phyloP scores from a whole-genome alignment of 1,284 basidiomycete genomes.

The Lentinus polychrous region DNA sequence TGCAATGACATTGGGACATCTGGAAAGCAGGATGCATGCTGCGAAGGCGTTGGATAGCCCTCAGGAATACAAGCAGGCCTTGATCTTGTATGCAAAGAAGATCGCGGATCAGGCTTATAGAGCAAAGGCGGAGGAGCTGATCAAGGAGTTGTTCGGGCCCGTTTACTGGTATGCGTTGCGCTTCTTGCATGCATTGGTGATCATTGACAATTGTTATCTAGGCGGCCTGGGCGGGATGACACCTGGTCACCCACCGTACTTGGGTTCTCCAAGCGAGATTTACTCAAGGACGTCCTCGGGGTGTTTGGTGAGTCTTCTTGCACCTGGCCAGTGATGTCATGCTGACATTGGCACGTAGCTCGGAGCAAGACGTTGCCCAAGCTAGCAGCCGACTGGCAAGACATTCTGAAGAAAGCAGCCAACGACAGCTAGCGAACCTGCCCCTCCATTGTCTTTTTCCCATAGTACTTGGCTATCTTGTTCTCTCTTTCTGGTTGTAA shows the following conservation, averaged over 20 bases:
- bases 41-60: conserved; percentile 70
- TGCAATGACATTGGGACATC: conserved; percentile 76
- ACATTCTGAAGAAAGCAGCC: conserved; percentile 56
- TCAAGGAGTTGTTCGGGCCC: conserved; percentile 83
- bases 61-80: conserved; percentile 72
- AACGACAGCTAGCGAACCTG: conserved; percentile 25
- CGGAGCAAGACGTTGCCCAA: conserved; percentile 67
- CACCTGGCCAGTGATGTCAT: conserved; percentile 1
- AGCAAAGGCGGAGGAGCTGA: conserved; percentile 81
- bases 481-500: background rate
- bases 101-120: conserved; percentile 83
- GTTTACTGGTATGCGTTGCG: conserved; percentile 62
- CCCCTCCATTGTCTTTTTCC: background rate
- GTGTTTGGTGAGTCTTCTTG: conserved; percentile 55
- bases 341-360: conserved; percentile 31
- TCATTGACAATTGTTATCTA: conserved; percentile 26
- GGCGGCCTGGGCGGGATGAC: conserved; percentile 59
- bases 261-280: conserved; percentile 70
- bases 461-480: background rate
- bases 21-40: conserved; percentile 75
- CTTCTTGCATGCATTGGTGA: conserved; percentile 2
- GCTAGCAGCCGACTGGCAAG: conserved; percentile 74
- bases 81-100: conserved; percentile 73
- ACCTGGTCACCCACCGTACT: conserved; percentile 60
- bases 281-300: conserved; percentile 72